phyloP scores from a whole-genome alignment of 768 basidiomycete species.

The Trametes cubensis region DNA sequence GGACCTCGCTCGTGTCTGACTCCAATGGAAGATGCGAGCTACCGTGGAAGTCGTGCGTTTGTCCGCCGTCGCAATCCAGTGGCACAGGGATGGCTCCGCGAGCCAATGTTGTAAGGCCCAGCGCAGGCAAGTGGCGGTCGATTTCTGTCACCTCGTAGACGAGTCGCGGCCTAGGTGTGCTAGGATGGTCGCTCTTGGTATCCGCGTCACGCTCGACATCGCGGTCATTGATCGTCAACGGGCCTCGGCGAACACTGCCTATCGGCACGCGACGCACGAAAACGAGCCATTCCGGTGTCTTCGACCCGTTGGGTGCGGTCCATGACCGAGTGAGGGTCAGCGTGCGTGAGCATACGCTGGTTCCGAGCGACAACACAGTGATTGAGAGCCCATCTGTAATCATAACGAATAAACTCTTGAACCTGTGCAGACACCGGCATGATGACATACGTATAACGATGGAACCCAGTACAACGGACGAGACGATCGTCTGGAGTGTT shows the following conservation, averaged over 20 bases:
- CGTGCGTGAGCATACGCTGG: constrained; percentile 48
- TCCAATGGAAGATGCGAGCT: neutral
- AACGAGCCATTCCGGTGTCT: constrained; percentile 50
- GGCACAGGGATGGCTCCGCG: constrained; percentile 4
- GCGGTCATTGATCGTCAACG: neutral
- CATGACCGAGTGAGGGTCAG: constrained; percentile 48
- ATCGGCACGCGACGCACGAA: constrained; percentile 30
- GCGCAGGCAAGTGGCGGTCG: neutral
- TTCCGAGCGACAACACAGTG: constrained; percentile 61
- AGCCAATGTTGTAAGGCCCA: constrained; percentile 14
- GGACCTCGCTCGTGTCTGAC: neutral
- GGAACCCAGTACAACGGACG: constrained; percentile 85
- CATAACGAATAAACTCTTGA: neutral
- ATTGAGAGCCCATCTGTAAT: constrained; percentile 69
- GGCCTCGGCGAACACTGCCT: constrained; percentile 5
- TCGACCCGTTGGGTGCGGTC: constrained; percentile 35
- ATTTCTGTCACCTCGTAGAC: neutral
- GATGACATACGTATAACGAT: constrained; percentile 71
- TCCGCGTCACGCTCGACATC: constrained; percentile 22
- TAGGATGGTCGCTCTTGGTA: constrained; percentile 1
- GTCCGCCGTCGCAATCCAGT: neutral
- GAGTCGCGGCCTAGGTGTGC: neutral
- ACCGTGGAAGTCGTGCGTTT: neutral
- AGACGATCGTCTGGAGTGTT: constrained; percentile 78
- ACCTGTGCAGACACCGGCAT: neutral